Evolutionary conservation across 2,329 filamentous ascomycete genomes (phyloP).

Genomic region (Magnaporthales sp.): DNA sequence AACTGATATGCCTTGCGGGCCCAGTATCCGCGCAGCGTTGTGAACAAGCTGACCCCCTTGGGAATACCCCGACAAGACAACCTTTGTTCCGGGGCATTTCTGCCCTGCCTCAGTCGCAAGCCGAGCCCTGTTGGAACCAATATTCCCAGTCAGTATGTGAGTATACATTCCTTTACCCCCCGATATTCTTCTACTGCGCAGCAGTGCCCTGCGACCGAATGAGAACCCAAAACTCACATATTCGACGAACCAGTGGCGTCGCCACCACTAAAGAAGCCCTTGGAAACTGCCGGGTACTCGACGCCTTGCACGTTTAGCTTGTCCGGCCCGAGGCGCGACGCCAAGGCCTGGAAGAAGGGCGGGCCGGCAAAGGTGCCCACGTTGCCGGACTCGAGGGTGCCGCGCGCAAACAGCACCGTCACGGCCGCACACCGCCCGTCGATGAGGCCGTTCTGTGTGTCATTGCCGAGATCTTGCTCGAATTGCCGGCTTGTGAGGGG

Average conservation of each 20-base stretch:
- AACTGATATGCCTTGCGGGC: slow-evolving; percentile 1
- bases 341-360: slow-evolving; percentile 37
- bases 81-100: slow-evolving; percentile 25
- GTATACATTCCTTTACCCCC: neutral
- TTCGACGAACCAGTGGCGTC: slow-evolving; percentile 30
- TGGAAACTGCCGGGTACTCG: slow-evolving; percentile 36
- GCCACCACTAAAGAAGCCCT: slow-evolving; percentile 36
- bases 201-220: neutral
- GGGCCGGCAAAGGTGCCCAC: slow-evolving; percentile 13
- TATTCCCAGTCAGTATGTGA: neutral
- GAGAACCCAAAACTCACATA: slow-evolving; percentile 21
- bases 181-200: neutral
- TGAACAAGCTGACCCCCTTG: slow-evolving; percentile 16
- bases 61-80: slow-evolving; percentile 27
- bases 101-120: neutral
- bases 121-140: neutral
- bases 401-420: slow-evolving; percentile 46
- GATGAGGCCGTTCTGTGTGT: slow-evolving; percentile 8
- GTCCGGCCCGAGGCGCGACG: slow-evolving; percentile 26
- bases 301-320: slow-evolving; percentile 45
- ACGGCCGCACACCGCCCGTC: slow-evolving; percentile 28
- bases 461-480: slow-evolving; percentile 2
- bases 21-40: slow-evolving; percentile 9
- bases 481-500: neutral
- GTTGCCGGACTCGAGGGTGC: slow-evolving; percentile 1